Evolutionary conservation across 2,329 filamentous ascomycete genomes (phyloP).

Genomic region (Fusarium cyanostomum): DNA sequence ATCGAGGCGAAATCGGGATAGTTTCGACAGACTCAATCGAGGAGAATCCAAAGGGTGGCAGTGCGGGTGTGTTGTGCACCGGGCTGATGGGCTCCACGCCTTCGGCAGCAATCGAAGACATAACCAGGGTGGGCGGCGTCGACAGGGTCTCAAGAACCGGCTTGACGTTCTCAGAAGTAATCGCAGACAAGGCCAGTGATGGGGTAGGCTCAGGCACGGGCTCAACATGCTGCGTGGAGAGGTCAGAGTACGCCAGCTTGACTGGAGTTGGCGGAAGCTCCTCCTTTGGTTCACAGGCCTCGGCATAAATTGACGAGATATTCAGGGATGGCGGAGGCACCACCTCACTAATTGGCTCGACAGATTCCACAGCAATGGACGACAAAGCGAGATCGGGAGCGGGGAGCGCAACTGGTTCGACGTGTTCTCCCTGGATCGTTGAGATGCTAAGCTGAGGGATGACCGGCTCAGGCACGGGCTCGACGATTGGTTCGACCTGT

Average conservation of each 20-base stretch:
- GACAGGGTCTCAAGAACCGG: constrained; percentile 42
- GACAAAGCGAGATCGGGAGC: constrained; percentile 44
- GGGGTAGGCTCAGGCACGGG: constrained; percentile 44
- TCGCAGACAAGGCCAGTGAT: constrained; percentile 28
- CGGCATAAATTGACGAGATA: constrained; percentile 45
- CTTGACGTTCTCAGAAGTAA: constrained; percentile 49
- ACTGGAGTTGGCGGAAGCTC: constrained; percentile 39
- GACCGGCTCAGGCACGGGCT: constrained; percentile 10
- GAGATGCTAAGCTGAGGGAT: constrained; percentile 30
- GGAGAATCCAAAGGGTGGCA: constrained; percentile 54
- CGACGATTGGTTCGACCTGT: constrained; percentile 30
- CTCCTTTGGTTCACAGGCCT: constrained; percentile 49
- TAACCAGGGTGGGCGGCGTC: constrained; percentile 43
- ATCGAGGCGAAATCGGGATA: constrained; percentile 58
- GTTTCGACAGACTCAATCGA: constrained; percentile 57
- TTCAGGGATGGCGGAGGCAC: constrained; percentile 42
- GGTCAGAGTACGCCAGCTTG: constrained; percentile 47
- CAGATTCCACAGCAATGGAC: constrained; percentile 42
- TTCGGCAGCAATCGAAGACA: constrained; percentile 51
- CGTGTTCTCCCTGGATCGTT: constrained; percentile 35
- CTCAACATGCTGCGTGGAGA: constrained; percentile 51
- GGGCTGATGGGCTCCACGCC: constrained; percentile 53
- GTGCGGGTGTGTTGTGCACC: constrained; percentile 27
- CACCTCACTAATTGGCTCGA: constrained; percentile 46
- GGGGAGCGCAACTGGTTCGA: constrained; percentile 32